Evolutionary conservation across 768 basidiomycete genomes (phyloP).

Genomic region (Lactarius deliciosus): DNA sequence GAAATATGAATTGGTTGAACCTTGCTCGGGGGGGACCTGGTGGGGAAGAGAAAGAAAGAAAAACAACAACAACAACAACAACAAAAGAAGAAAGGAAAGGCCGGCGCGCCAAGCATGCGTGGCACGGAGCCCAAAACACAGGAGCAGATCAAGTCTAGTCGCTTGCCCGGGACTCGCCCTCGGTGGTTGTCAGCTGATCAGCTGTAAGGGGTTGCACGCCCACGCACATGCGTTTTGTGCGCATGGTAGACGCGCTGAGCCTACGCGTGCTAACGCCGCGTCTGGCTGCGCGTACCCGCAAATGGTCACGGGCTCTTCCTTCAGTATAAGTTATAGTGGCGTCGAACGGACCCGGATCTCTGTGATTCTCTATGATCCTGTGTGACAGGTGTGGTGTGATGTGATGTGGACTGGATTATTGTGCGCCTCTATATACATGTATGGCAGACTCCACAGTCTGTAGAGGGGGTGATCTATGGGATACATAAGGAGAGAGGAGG

Average conservation of each 20-base stretch:
- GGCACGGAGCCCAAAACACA: neutral
- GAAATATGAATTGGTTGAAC: neutral
- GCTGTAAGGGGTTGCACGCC: neutral
- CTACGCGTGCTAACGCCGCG: slow-evolving; percentile 22
- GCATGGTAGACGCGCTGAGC: slow-evolving; percentile 23
- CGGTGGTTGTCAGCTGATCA: slow-evolving; percentile 11
- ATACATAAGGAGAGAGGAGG: slow-evolving; percentile 15
- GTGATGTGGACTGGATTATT: slow-evolving; percentile 20
- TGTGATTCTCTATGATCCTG: slow-evolving; percentile 2
- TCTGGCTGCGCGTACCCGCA: slow-evolving; percentile 11
- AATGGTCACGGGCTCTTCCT: slow-evolving; percentile 23
- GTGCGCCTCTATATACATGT: slow-evolving; percentile 25
- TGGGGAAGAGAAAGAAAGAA: neutral
- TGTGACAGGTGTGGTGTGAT: slow-evolving; percentile 5
- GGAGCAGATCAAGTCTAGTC: slow-evolving; percentile 1
- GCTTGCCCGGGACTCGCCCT: neutral
- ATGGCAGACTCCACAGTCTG: slow-evolving; percentile 9
- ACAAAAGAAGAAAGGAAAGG: neutral
- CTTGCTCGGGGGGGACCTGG: neutral
- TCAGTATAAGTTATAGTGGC: slow-evolving; percentile 11
- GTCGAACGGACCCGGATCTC: neutral
- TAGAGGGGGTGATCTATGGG: slow-evolving; percentile 17
- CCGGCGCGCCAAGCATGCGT: neutral
- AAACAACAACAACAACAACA: neutral
- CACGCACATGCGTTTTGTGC: slow-evolving; percentile 5